These are phyloP conservation scores for Phytophthora lateralis DNA, from an alignment of 352 stramenopile genomes.

Conservation along the genomic window DNA sequence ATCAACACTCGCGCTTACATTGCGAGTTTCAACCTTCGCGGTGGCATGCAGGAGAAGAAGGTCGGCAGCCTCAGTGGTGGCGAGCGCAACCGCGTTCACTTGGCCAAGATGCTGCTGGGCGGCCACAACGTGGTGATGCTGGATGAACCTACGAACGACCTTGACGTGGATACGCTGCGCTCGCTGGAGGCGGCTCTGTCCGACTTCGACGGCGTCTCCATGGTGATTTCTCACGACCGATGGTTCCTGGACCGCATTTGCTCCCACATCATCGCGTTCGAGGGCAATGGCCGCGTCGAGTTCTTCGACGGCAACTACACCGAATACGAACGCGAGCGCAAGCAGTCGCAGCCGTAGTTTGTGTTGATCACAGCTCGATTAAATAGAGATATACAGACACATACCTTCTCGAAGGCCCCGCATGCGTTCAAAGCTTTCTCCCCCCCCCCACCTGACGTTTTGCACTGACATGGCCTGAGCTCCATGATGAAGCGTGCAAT, in stretches of 20 bases:
- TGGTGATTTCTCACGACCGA: conserved; percentile 96
- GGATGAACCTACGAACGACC: conserved; percentile 89
- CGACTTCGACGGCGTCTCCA: conserved; percentile 91
- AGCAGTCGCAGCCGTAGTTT: conserved; percentile 20
- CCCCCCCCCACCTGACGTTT: too few species aligned
- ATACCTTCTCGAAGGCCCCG: background rate
- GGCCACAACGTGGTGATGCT: conserved; percentile 90
- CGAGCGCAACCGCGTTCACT: conserved; percentile 85
- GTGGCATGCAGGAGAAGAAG: conserved; percentile 86
- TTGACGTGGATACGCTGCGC: conserved; percentile 85
- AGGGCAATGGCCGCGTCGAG: conserved; percentile 65
- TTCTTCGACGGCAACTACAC: conserved; percentile 91
- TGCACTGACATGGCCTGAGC: too few species aligned
- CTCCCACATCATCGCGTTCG: conserved; percentile 88
- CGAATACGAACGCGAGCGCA: conserved; percentile 84
- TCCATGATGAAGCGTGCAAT: background rate
- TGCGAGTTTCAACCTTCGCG: conserved; percentile 86
- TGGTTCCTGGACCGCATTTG: conserved; percentile 96
- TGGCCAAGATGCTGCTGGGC: conserved; percentile 86
- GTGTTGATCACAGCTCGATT: background rate
- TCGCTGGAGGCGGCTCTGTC: conserved; percentile 89
- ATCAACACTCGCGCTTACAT: conserved; percentile 89
- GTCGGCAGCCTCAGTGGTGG: conserved; percentile 77
- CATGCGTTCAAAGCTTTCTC: background rate
- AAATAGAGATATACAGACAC: background rate